Conservation (phyloP, 768 basidiomycete species). For the Boletus vinaceobasis region DNA sequence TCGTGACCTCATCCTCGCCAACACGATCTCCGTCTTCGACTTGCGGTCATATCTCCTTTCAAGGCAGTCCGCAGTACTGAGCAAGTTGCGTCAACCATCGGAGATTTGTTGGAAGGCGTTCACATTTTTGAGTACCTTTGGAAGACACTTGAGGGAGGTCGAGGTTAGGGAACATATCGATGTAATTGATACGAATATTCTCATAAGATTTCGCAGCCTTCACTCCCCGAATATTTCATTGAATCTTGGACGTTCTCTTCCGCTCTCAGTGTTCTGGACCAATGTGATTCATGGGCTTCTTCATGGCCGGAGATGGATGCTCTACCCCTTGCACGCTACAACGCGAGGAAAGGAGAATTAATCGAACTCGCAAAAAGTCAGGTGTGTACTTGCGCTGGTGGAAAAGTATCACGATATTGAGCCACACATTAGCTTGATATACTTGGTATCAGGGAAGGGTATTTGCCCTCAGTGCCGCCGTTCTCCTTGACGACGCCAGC, state of each 20-base stretch:
- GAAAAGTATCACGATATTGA: neutral
- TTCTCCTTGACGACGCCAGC: slow-evolving; percentile 55
- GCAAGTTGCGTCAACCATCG: slow-evolving; percentile 59
- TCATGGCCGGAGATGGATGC: slow-evolving; percentile 44
- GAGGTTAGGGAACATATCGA: slow-evolving; percentile 47
- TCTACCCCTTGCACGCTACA: slow-evolving; percentile 47
- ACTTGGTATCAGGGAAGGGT: slow-evolving; percentile 70
- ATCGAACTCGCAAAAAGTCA: slow-evolving; percentile 86
- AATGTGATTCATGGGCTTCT: slow-evolving; percentile 71
- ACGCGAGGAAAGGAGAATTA: slow-evolving; percentile 84
- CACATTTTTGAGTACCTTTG: slow-evolving; percentile 75
- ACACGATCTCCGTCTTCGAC: slow-evolving; percentile 91
- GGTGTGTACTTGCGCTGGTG: slow-evolving; percentile 40
- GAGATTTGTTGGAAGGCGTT: slow-evolving; percentile 72
- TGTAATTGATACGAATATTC: slow-evolving; percentile 6
- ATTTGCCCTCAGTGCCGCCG: slow-evolving; percentile 69
- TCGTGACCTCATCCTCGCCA: slow-evolving; percentile 82
- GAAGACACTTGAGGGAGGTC: slow-evolving; percentile 67
- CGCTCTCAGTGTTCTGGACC: slow-evolving; percentile 76
- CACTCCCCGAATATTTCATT: slow-evolving; percentile 68
- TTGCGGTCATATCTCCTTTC: slow-evolving; percentile 88
- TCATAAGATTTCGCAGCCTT: slow-evolving; percentile 36
- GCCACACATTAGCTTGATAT: slow-evolving; percentile 64
- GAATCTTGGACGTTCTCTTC: slow-evolving; percentile 95
- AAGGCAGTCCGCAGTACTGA: slow-evolving; percentile 76